Evolutionary conservation across 1,284 basidiomycete genomes (phyloP).

Genomic region (Leucoagaricus sp.): DNA sequence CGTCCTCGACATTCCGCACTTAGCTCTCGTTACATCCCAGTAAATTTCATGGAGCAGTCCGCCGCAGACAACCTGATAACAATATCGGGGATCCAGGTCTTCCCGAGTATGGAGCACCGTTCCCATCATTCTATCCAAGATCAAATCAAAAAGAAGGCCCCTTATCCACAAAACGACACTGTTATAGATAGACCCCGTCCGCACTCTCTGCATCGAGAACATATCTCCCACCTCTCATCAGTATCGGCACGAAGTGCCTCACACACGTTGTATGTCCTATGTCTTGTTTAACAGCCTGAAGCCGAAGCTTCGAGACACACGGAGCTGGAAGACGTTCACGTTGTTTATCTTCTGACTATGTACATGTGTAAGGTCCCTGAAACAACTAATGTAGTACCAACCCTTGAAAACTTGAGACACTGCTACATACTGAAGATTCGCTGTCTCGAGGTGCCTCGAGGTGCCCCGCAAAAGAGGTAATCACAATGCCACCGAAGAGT

Average conservation of each 20-base stretch:
- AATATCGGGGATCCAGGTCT: not conserved
- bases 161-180: not conserved
- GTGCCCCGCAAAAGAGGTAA: not conserved
- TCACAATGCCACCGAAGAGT: not conserved
- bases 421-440: too few relatives aligned
- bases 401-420: not conserved
- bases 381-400: not conserved
- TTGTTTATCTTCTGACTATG: not conserved
- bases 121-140: slow-evolving; percentile 11
- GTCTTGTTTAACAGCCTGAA: too few relatives aligned
- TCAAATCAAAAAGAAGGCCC: slow-evolving; percentile 13
- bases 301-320: not conserved
- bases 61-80: not conserved
- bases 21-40: not conserved
- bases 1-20: not conserved
- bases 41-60: not conserved
- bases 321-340: too few relatives aligned
- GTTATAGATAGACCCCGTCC: not conserved
- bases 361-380: not conserved
- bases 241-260: not conserved
- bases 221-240: slow-evolving; percentile 1
- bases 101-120: not conserved
- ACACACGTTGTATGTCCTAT: too few relatives aligned
- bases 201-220: not conserved
- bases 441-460: not conserved